Conservation (phyloP, 2,329 filamentous ascomycete species). For the Grosmannia penicillata region DNA sequence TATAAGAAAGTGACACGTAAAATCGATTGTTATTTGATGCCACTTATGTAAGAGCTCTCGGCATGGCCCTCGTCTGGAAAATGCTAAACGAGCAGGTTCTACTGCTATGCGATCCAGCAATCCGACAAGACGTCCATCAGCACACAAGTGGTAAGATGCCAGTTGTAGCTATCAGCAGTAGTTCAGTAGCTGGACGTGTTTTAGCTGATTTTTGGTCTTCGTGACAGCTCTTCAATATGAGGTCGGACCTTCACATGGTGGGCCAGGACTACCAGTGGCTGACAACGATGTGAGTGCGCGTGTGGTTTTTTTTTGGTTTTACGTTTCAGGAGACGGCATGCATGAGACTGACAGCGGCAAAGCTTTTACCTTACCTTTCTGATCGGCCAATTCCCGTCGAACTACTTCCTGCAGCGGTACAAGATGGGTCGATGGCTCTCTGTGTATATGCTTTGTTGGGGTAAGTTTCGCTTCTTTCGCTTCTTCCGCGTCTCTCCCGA, state of each 20-base stretch:
- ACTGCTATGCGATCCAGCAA: constrained; percentile 32
- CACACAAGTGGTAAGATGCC: constrained; percentile 17
- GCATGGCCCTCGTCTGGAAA: too few species aligned
- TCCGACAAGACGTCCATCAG: constrained; percentile 28
- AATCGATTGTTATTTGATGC: constrained; percentile 3
- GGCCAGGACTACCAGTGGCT: constrained; percentile 14
- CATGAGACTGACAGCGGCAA: background rate
- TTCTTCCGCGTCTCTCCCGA: background rate
- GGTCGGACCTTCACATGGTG: constrained; percentile 13
- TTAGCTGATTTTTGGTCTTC: background rate
- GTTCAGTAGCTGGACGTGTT: too few species aligned
- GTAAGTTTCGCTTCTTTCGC: background rate
- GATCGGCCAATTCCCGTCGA: constrained; percentile 17
- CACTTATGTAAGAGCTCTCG: background rate
- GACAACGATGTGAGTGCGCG: constrained; percentile 16
- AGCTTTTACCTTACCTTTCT: constrained; percentile 18
- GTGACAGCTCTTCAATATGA: constrained; percentile 16
- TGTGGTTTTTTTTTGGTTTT: background rate
- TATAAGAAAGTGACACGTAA: constrained; percentile 6
- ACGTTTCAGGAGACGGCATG: too few species aligned
- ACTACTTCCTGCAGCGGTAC: constrained; percentile 16
- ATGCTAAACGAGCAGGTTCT: constrained; percentile 3
- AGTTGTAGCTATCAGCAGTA: too few species aligned
- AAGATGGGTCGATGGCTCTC: constrained; percentile 13
- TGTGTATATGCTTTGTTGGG: constrained; percentile 16